These are phyloP conservation scores for Lactarius trivialis DNA, from an alignment of 768 basidiomycete genomes.

Conservation along the genomic window DNA sequence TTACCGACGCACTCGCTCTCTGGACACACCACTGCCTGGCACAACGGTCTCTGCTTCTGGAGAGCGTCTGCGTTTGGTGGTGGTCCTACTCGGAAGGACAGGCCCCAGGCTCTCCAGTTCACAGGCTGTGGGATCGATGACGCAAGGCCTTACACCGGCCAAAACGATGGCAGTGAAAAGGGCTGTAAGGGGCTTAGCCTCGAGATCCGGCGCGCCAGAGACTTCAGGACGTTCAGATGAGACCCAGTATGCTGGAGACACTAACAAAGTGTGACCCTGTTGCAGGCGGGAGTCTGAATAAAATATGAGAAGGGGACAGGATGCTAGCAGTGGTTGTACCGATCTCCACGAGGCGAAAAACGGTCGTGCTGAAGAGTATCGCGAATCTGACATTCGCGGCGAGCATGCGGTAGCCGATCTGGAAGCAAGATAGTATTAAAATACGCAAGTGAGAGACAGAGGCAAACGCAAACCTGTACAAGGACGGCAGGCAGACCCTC, in stretches of 20 bases:
- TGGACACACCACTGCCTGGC: background rate
- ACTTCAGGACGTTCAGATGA: background rate
- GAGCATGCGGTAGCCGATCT: slow-evolving; percentile 15
- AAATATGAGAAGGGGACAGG: background rate
- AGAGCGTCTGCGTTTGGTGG: background rate
- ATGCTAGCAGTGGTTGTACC: background rate
- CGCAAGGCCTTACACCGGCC: background rate
- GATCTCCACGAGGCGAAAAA: slow-evolving; percentile 10
- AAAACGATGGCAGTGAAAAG: slow-evolving; percentile 10
- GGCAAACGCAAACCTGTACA: slow-evolving; percentile 2
- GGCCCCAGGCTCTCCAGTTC: background rate
- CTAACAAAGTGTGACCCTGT: slow-evolving; percentile 3
- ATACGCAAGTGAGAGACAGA: background rate
- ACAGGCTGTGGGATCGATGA: slow-evolving; percentile 4
- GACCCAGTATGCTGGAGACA: slow-evolving; percentile 10
- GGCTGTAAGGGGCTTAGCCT: slow-evolving; percentile 5
- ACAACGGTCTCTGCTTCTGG: background rate
- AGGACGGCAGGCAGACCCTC: slow-evolving; percentile 10
- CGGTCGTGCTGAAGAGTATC: slow-evolving; percentile 5
- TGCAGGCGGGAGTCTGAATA: background rate
- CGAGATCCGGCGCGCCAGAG: background rate
- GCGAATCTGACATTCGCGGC: slow-evolving; percentile 6
- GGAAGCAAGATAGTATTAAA: background rate
- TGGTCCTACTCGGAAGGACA: background rate
- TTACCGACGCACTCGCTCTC: slow-evolving; percentile 6